These are phyloP conservation scores for Trichaptum fuscoviolaceum DNA, from an alignment of 768 basidiomycete genomes.

Conservation along the genomic window DNA sequence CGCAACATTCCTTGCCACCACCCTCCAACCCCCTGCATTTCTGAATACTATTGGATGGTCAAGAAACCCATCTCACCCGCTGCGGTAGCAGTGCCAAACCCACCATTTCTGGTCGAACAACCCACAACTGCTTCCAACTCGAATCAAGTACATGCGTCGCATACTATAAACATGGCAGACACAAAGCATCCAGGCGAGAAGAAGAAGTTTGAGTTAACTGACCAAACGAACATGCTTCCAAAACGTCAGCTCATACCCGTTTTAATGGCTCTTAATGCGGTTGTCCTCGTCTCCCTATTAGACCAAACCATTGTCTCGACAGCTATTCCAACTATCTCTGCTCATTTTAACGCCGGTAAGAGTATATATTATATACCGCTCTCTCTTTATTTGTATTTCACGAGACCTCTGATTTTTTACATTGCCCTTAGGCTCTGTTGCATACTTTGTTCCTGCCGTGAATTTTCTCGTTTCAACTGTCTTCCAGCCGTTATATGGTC, in stretches of 20 bases:
- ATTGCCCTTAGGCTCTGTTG: constrained; percentile 7
- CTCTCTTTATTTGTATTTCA: too few relatives aligned
- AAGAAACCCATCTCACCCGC: too few relatives aligned
- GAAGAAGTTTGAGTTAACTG: constrained; percentile 11
- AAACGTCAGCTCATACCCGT: constrained; percentile 16
- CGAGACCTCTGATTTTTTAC: too few relatives aligned
- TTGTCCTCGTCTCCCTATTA: constrained; percentile 16
- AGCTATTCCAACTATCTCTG: constrained; percentile 16
- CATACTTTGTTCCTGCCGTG: constrained; percentile 16
- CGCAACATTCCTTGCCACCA: too few relatives aligned
- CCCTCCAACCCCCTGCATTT: too few relatives aligned
- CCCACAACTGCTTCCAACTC: too few relatives aligned
- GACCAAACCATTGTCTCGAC: constrained; percentile 20
- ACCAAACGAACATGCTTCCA: constrained; percentile 19
- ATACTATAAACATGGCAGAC: too few relatives aligned
- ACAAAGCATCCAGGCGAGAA: too few relatives aligned
- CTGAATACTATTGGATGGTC: too few relatives aligned
- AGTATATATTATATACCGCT: constrained; percentile 16
- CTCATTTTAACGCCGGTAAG: constrained; percentile 14
- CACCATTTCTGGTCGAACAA: too few relatives aligned
- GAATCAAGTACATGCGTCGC: too few relatives aligned
- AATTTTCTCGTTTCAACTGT: background rate
- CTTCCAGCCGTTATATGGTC: constrained; percentile 15
- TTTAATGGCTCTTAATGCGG: constrained; percentile 15
- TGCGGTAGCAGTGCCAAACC: too few relatives aligned